Base-by-base conservation (phyloP, 768 basidiomycete genomes). In the Flagelloscypha sp. region DNA sequence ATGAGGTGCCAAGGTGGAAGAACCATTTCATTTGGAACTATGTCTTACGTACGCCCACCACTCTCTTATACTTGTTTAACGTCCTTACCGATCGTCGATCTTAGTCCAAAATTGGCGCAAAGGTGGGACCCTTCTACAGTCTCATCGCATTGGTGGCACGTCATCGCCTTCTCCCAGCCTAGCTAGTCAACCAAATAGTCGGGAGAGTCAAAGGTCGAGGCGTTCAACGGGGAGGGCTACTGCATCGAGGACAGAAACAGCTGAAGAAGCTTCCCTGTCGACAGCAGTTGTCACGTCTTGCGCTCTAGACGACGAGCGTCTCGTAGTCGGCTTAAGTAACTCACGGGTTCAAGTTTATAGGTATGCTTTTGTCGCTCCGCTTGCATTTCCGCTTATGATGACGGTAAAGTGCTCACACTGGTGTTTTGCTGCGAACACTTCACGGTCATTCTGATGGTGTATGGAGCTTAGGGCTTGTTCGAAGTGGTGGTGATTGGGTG, bases 311-410 rank as follows among this genome's bases (percentile, higher is more conserved):
- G 57, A 66, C 9, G 74, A 84, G 29, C 87, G 81, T 72, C 76
- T 97, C 49, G 80, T 94, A 29, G 81, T 92, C 13, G 92, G 88
- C 1, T 80, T 95, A 45, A 84, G 86, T 7, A 93, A 84, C 53
- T 71, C 73, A 44, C 77, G 79, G 42, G 82, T 97, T 30, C 84
- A 89, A 48, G 67, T 97, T 7, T 97, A 89, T 60, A n/a, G n/a
- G n/a, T n/a, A n/a, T n/a, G n/a, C n/a, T n/a, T n/a, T n/a, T n/a
- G n/a, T n/a, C n/a, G n/a, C n/a, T n/a, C n/a, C n/a, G n/a, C n/a
- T n/a, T n/a, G n/a, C n/a, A n/a, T n/a, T n/a, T n/a, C n/a, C n/a
- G n/a, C n/a, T n/a, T n/a, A n/a, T n/a, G n/a, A n/a, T n/a, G n/a
- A n/a, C n/a, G n/a, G n/a, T n/a, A n/a, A n/a, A 81, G 81, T 43